Evolutionary conservation across 495 filamentous ascomycete genomes (phyloP).

Genomic region (Aspergillus saccharolyticus): DNA sequence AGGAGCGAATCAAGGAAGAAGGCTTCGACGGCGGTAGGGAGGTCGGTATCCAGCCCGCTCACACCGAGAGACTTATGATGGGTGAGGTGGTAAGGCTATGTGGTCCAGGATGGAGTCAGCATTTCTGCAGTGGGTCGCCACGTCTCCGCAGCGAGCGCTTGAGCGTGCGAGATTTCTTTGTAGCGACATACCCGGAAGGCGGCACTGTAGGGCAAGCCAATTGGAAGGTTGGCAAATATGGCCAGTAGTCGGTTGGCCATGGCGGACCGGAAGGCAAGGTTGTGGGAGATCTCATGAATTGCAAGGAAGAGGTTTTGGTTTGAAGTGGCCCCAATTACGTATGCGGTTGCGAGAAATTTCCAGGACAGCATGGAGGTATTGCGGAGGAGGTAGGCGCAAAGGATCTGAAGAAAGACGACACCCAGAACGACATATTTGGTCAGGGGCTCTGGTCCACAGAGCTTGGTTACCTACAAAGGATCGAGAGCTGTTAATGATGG

Average conservation of each 20-base stretch:
- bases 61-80: conserved; percentile 99
- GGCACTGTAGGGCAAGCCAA: conserved; percentile 92
- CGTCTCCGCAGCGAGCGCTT: neutral
- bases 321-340: conserved; percentile 88
- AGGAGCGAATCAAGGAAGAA: conserved; percentile 92
- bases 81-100: conserved; percentile 90
- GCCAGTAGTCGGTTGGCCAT: conserved; percentile 79
- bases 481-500: conserved; percentile 10
- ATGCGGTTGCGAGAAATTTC: conserved; percentile 78
- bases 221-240: conserved; percentile 91
- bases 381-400: conserved; percentile 73
- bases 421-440: conserved; percentile 88
- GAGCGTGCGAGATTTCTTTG: neutral
- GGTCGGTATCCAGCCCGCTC: conserved; percentile 91
- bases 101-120: conserved; percentile 9
- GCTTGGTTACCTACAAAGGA: conserved; percentile 73
- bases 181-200: conserved; percentile 71
- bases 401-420: conserved; percentile 78
- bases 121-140: neutral
- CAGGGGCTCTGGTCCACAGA: conserved; percentile 93
- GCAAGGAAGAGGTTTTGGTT: conserved; percentile 99
- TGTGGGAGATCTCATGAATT: conserved; percentile 99
- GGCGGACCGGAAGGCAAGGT: conserved; percentile 87
- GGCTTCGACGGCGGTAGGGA: conserved; percentile 89
- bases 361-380: conserved; percentile 76